Evolutionary conservation across 2,329 filamentous ascomycete species (phyloP), one percentile per base, ranked within the genome.

Genomic region (Tolypocladium guangdongense): DNA sequence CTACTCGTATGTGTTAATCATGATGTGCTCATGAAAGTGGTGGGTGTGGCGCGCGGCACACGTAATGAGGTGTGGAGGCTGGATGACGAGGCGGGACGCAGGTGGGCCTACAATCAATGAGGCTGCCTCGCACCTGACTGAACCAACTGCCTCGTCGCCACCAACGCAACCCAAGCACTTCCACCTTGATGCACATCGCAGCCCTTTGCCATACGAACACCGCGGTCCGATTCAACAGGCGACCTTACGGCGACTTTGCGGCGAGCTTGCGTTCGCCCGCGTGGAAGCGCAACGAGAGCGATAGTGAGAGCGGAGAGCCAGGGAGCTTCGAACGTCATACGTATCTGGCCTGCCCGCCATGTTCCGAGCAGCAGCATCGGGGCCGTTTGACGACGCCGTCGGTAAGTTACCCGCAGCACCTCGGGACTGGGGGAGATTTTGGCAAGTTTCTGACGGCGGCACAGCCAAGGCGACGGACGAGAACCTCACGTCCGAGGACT

Each of bases 381-480:
- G 78, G 64, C 78, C 79, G 52, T 83, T 78, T 66, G 80, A 82
- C 66, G 78, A 82, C 65, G 74, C 70, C 63, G 73, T 83, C 71
- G 78, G 79, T 82, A 75, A 57, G 77, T 73, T 55, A n/a, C 16
- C 22, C 10, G 24, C 12, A 11, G 3, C 36, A 30, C 20, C 10
- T 27, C 30, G 10, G 32, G 47, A 35, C 22, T 24, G 7, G 38
- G 6, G 11, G 39, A n/a, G 16, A 3, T 20, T 11, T 10, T 4
- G 18, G 18, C 35, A 12, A 6, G 33, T 36, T 47, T 51, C 57
- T 62, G 54, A 64, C 60, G 55, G 45, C 45, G 12, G 7, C 33
- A 18, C 58, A 83, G 80, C 75, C 71, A 83, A 82, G 75, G 91
- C 93, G 66, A 99, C 93, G 54, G 93, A 99, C 72, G 93, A 99